Base-by-base conservation (phyloP, 148 eudicot genomes). In the Vaccinium myrtillus region DNA sequence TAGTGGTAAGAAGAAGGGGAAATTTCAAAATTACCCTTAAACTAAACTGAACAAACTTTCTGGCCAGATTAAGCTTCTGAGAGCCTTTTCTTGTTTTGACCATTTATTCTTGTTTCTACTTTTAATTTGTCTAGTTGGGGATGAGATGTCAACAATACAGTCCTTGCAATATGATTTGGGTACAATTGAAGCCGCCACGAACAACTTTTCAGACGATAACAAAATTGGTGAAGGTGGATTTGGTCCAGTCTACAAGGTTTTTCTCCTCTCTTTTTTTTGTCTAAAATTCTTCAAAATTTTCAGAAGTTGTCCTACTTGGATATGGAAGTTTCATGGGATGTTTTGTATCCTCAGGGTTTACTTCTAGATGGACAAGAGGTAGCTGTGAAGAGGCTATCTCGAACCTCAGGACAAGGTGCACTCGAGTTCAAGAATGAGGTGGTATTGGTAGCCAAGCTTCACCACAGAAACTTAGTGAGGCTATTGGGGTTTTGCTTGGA, bases 301-400 rank as follows among this genome's bases (percentile, higher is more conserved):
- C 70, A 63, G 7, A n/a, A n/a, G 30, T 63, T 63, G 27, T 61
- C 1, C 13, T 8, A 63, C 27, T n/a, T 27, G 63, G 85, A 65
- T 25, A 30, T 65, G 4, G 4, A 12, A 65, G 4, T n/a, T 13
- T 67, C 18, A 82, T 14, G 2, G 27, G 30, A n/a, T 77, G 9
- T 25, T 23, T n/a, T 77, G 53, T 13, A 51, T 23, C 50, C 39
- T 77, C 53, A 91, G 94, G 94, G 92, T 39, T 73, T n/a, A 8
- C 85, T 92, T 63, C 82, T 82, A 0, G 55, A 82, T 75, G 90
- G 93, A 70, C 83, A 88, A 78, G 86, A 84, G 59, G 83, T 91
- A 77, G 93, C 93, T 63, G 91, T 89, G 43, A 91, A 91, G 81
- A 88, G 93, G 36, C 78, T 89, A 9, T 83, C 90, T 5, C 84